Base-by-base conservation (phyloP, 1,139 yeast genomes). In the Suhomyces chickasaworum region DNA sequence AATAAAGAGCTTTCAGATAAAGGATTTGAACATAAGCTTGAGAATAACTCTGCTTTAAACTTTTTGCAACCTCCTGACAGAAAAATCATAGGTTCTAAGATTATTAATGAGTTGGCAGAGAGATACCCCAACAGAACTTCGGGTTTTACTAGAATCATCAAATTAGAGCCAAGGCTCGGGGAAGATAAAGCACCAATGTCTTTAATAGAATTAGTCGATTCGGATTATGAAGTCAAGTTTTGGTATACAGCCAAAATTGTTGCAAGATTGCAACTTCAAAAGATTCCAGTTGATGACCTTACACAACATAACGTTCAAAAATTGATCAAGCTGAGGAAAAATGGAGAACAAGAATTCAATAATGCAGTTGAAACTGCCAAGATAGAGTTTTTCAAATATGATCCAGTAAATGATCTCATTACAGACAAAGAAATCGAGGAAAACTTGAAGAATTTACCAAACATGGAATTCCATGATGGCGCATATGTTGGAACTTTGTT, bases 131-230 rank as follows among this genome's bases (percentile, higher is more conserved):
- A 68, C 27, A 78, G 97, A 65, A 63, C 69, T 1, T 88, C 89
- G 51, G 98, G 98, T 1, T 93, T 85, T 70, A 90, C 98, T 12
- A 80, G 99, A 54, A 81, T 91, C 49, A 71, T 91, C 55, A 84
- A 81, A 57, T 73, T 95, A 53, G 98, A 93, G 65, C 90, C 95
- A 27, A 77, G 99, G 57, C 68, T 86, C 44, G 78, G 78, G 8
- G 95, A 93, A 55, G 99, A 95, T 64, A 86, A 85, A 53, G 97
- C 98, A 0, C 93, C 95, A 18, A 93, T 88, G 77, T 84, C 95
- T 2, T 84, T 93, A 13, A 64, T 95, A 46, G 99, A 95, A 66
- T 73, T 95, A 44, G 96, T 93, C 1, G 97, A 88, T 56, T 69
- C 78, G 0, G 80, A 80, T 25, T 78, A 82, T 55, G 96, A 89